A percentile compares a stretch with the other conserved stretches of the same genome.
Conservation (phyloP, 2,329 filamentous ascomycete species). For the Fusarium incarnatum region DNA sequence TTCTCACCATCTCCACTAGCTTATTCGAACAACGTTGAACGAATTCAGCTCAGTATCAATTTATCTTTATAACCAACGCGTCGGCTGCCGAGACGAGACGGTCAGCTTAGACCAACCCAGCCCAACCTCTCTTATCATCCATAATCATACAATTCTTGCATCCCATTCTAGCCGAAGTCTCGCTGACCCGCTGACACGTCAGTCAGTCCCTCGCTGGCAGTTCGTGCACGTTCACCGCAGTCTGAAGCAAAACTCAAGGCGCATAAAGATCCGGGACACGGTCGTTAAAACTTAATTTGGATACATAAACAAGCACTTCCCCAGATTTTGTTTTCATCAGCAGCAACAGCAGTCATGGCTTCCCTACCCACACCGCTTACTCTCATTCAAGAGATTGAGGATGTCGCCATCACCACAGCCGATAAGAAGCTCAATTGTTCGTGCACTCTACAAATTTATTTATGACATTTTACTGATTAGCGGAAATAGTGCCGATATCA, state of each 20-base stretch:
- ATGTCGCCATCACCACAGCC: constrained; percentile 1
- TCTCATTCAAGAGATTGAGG: constrained; percentile 4
- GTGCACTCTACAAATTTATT: background rate
- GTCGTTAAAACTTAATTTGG: background rate
- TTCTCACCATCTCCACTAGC: constrained; percentile 5
- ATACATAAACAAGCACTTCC: background rate
- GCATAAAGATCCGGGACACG: background rate
- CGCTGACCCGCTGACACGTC: constrained; percentile 6
- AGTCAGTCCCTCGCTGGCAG: background rate
- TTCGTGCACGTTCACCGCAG: background rate
- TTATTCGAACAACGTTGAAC: background rate
- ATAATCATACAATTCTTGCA: background rate
- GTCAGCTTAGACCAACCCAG: background rate
- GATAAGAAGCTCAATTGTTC: background rate
- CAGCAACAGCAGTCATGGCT: background rate
- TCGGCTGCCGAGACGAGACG: background rate
- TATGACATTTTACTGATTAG: background rate
- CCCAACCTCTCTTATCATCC: background rate
- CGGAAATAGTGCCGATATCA: background rate
- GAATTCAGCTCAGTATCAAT: background rate
- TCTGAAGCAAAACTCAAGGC: background rate
- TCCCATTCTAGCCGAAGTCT: background rate
- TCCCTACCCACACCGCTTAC: constrained; percentile 3
- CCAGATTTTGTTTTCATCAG: background rate
- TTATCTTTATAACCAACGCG: background rate